Evolutionary conservation across 495 filamentous ascomycete genomes (phyloP).

Genomic region (Viridothelium virens): DNA sequence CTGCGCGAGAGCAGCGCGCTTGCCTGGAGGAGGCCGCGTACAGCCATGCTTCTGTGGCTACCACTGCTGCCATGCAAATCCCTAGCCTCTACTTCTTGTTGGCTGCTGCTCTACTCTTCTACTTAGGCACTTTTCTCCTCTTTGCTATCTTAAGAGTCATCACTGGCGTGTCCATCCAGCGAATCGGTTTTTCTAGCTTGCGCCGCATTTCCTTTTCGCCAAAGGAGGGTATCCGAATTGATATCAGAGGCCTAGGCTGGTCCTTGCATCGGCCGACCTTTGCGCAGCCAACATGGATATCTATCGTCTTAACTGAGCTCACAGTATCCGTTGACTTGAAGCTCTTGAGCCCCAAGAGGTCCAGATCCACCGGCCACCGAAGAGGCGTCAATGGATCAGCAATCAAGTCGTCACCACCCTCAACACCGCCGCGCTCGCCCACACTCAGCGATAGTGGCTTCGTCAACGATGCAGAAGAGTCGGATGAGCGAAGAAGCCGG

Average conservation of each 20-base stretch:
- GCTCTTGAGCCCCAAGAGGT: conserved; percentile 35
- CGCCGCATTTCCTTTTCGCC: conserved; percentile 83
- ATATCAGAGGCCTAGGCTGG: conserved; percentile 81
- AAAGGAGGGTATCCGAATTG: conserved; percentile 75
- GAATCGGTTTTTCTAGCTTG: conserved; percentile 83
- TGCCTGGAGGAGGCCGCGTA: not conserved
- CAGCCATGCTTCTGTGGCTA: conserved; percentile 1
- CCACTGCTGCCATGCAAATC: conserved; percentile 44
- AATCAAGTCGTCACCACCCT: conserved; percentile 13
- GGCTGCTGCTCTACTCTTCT: conserved; percentile 73
- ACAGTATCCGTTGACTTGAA: conserved; percentile 73
- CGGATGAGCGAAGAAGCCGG: conserved; percentile 47
- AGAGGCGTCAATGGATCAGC: conserved; percentile 19
- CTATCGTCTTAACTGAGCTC: conserved; percentile 74
- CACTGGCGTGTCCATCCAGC: conserved; percentile 92
- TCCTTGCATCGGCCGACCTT: conserved; percentile 89
- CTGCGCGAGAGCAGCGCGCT: conserved; percentile 1
- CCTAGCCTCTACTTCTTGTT: conserved; percentile 71
- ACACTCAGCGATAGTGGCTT: conserved; percentile 11
- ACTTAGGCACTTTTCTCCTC: conserved; percentile 83
- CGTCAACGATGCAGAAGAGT: conserved; percentile 18
- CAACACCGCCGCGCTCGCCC: not conserved
- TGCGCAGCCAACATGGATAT: conserved; percentile 94
- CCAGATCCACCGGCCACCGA: conserved; percentile 1
- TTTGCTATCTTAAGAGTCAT: conserved; percentile 89